Evolutionary conservation across 805 yeast genomes (phyloP), one percentile per base, ranked within the genome.

Genomic region (Candida lessepsii): DNA sequence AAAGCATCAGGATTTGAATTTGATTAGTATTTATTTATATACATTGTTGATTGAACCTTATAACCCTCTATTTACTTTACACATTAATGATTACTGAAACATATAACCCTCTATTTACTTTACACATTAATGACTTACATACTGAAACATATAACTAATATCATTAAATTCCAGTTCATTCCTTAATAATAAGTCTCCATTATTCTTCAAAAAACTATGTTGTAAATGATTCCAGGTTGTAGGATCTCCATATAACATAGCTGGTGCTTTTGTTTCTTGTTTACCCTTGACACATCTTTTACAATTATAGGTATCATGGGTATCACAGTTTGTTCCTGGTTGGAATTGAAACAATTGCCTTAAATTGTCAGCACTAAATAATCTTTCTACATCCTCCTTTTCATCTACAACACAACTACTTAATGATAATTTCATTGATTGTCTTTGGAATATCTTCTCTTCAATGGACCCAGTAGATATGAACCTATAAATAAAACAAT

Each of bases 401-500:
- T 91, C 96, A 63, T 93, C 99, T 31, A 93, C 99, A 21, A 93
- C 99, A 65, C 96, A 89, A 1, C 97, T 87, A 13, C 96, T 86
- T 29, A 93, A 67, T 37, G 95, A 86, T 65, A 91, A 75, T 55
- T 93, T 93, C 85, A 93, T 90, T 3, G 95, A 82, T 58, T 93
- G 99, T 40, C 99, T 71, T 65, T 93, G 99, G 62, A 86, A 88
- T 24, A 93, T 93, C 61, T 93, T 93, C 54, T 91, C 99, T 55
- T 91, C 99, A 39, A 91, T 93, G 1, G 96, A 80, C 9, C 99
- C 99, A 0, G 98, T 89, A 5, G 95, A 77, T 42, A 91, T 90
- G 51, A 93, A 90, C 50, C 99, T 72, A 61, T 93, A 93, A 29
- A 91, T 93, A 54, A 84, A 91, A 67, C 99, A 93, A 60, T 86